A percentile compares a stretch with the other conserved stretches of the same genome.
phyloP scores from a whole-genome alignment of 495 filamentous ascomycete species.

The Xylaria bambusicola region DNA sequence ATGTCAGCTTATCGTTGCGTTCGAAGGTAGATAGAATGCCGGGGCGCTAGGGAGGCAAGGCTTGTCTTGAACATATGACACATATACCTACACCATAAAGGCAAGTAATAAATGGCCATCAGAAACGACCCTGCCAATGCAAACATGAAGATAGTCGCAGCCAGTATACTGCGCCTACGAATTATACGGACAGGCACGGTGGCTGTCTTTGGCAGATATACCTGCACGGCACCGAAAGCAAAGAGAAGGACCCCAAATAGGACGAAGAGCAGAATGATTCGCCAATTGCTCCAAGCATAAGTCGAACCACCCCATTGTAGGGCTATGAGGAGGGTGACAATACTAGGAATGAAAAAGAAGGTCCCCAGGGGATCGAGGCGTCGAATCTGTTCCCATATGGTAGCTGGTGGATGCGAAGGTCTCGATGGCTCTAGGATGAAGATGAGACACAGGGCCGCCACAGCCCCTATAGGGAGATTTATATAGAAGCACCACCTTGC shows the following conservation, averaged over 20 bases:
- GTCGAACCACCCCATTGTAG: slow-evolving; percentile 83
- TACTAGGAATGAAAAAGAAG: slow-evolving; percentile 68
- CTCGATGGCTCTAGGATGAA: slow-evolving; percentile 50
- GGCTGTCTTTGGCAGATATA: slow-evolving; percentile 68
- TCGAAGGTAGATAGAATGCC: slow-evolving; percentile 15
- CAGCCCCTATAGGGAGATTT: slow-evolving; percentile 62
- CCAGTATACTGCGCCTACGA: slow-evolving; percentile 71
- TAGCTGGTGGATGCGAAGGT: slow-evolving; percentile 35
- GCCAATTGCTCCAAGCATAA: slow-evolving; percentile 66
- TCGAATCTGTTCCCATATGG: slow-evolving; percentile 44
- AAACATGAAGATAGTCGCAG: slow-evolving; percentile 59
- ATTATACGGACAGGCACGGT: slow-evolving; percentile 75
- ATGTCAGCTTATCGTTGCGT: slow-evolving; percentile 48
- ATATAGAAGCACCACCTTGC: slow-evolving; percentile 61
- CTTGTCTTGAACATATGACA: slow-evolving; percentile 25
- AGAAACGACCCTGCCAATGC: slow-evolving; percentile 67
- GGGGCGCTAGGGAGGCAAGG: neutral
- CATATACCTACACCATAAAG: slow-evolving; percentile 70
- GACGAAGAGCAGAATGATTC: slow-evolving; percentile 69
- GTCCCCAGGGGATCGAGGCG: slow-evolving; percentile 73
- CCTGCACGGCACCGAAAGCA: slow-evolving; percentile 66
- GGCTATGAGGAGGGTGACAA: slow-evolving; percentile 73
- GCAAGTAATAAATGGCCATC: slow-evolving; percentile 66
- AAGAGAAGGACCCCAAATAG: slow-evolving; percentile 63
- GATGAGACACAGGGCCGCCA: slow-evolving; percentile 48